phyloP scores from a whole-genome alignment of 1,284 basidiomycete genomes.

The Trametes hirsuta region DNA sequence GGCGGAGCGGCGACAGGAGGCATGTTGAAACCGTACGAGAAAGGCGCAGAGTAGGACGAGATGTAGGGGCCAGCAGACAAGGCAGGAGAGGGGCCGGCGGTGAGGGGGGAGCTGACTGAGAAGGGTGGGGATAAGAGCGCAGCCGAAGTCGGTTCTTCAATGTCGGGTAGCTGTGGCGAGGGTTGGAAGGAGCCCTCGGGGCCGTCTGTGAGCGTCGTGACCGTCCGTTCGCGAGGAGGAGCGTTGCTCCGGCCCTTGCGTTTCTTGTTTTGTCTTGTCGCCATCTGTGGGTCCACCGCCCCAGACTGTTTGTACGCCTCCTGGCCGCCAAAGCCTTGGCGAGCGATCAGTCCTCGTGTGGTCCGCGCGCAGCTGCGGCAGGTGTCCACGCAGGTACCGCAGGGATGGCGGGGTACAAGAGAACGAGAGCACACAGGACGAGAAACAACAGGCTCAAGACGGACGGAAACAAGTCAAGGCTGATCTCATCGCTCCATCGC shows the following conservation, averaged over 20 bases:
- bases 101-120: constrained; percentile 32
- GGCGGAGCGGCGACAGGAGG: constrained; percentile 23
- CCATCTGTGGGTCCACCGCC: constrained; percentile 42
- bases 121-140: constrained; percentile 37
- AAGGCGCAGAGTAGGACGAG: constrained; percentile 22
- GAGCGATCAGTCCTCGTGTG: not conserved
- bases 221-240: constrained; percentile 60
- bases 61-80: constrained; percentile 23
- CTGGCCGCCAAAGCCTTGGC: not conserved
- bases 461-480: not conserved
- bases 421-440: not conserved
- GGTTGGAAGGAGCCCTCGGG: constrained; percentile 51
- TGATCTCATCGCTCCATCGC: not conserved
- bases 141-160: constrained; percentile 47
- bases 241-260: constrained; percentile 55
- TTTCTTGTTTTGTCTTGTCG: constrained; percentile 63
- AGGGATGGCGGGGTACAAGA: not conserved
- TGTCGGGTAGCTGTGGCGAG: constrained; percentile 33
- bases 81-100: constrained; percentile 20
- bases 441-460: not conserved
- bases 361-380: not conserved
- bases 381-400: not conserved
- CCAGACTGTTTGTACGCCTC: constrained; percentile 18
- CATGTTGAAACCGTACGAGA: constrained; percentile 36
- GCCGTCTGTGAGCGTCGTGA: constrained; percentile 63